Percentiles rank a stretch among this genome's conserved stretches.
Conservation (phyloP, 805 yeast genomes). For the Saturnispora galanensis region DNA sequence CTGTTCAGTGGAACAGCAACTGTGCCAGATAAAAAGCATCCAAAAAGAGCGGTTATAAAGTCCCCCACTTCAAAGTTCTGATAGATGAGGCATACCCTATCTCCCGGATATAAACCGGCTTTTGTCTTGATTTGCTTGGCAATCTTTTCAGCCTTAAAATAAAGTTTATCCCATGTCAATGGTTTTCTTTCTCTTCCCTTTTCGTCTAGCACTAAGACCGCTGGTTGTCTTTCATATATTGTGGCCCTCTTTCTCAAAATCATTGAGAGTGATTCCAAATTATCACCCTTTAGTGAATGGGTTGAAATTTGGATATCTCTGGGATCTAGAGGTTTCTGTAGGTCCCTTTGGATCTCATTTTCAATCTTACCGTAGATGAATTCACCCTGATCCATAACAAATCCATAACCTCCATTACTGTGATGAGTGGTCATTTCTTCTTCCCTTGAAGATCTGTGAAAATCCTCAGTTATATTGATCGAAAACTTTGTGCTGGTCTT, state of each 20-base stretch:
- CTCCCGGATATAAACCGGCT: constrained; percentile 65
- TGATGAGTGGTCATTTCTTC: constrained; percentile 6
- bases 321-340: constrained; percentile 59
- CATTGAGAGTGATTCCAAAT: constrained; percentile 55
- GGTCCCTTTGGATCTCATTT: constrained; percentile 20
- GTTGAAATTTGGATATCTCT: constrained; percentile 28
- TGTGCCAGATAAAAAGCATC: constrained; percentile 87
- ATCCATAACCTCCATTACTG: background rate
- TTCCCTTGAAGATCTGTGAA: background rate
- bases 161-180: constrained; percentile 85
- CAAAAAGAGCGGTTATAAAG: constrained; percentile 76
- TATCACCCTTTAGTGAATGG: constrained; percentile 21
- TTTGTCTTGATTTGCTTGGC: constrained; percentile 75
- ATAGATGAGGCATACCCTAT: constrained; percentile 75
- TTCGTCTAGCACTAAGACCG: constrained; percentile 60
- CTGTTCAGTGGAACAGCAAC: constrained; percentile 91
- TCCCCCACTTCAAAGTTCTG: constrained; percentile 79
- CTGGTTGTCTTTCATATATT: constrained; percentile 54
- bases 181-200: constrained; percentile 72
- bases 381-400: background rate
- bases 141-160: constrained; percentile 72
- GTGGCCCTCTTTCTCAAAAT: constrained; percentile 67
- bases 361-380: constrained; percentile 1
- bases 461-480: constrained; percentile 7
- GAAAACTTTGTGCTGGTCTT: constrained; percentile 4